These are phyloP conservation scores for Periconia sp. DNA, from an alignment of 2,329 filamentous ascomycete species.

Conservation along the genomic window DNA sequence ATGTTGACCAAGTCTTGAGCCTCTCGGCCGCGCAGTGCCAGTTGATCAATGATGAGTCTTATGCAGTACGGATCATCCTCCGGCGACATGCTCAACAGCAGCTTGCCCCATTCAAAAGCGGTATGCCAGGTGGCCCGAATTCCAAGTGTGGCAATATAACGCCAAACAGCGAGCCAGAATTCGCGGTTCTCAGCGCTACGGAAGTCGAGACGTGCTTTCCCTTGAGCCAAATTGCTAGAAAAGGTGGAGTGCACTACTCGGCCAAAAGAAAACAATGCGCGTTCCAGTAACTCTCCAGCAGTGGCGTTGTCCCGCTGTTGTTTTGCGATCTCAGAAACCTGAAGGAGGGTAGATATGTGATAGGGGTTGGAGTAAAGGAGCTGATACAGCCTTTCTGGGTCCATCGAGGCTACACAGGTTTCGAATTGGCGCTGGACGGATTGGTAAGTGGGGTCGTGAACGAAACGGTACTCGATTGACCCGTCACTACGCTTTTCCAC, in stretches of 20 bases:
- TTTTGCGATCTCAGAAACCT: constrained; percentile 90
- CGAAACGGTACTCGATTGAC: constrained; percentile 75
- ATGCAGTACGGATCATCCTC: constrained; percentile 81
- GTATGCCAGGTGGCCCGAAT: constrained; percentile 94
- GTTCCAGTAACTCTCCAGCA: constrained; percentile 85
- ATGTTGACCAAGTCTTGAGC: constrained; percentile 77
- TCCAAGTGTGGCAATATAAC: constrained; percentile 84
- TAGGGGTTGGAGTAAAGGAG: constrained; percentile 80
- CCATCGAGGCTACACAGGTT: constrained; percentile 77
- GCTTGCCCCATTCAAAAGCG: constrained; percentile 90
- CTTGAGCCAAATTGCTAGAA: constrained; percentile 73
- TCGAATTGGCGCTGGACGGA: constrained; percentile 78
- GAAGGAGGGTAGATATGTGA: constrained; percentile 90
- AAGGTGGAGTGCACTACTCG: constrained; percentile 86
- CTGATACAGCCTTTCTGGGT: constrained; percentile 81
- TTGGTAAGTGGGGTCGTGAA: constrained; percentile 77
- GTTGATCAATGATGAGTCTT: constrained; percentile 78
- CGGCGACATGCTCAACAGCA: constrained; percentile 77
- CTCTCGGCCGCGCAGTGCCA: constrained; percentile 82
- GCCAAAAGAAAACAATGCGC: constrained; percentile 93
- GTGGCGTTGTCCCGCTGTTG: constrained; percentile 88
- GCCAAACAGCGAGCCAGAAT: constrained; percentile 87
- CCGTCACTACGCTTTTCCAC: constrained; percentile 63
- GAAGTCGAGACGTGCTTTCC: constrained; percentile 83
- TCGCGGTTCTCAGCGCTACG: constrained; percentile 85